These are phyloP conservation scores for Cryphonectria radicalis DNA, from an alignment of 2,329 filamentous ascomycete genomes.

Conservation along the genomic window DNA sequence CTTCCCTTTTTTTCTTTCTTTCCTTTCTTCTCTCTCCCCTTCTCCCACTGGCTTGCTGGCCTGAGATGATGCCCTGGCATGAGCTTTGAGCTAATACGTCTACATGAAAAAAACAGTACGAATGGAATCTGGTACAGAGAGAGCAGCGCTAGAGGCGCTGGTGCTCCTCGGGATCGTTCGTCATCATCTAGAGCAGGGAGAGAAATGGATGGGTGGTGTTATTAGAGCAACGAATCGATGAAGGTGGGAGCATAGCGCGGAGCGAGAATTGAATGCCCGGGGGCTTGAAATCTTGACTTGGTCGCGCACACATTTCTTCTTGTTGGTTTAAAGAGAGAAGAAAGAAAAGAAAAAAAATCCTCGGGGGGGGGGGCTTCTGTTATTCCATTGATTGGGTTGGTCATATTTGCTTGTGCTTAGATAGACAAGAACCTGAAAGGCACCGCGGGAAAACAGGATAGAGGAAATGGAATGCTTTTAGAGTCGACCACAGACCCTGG, in stretches of 20 bases:
- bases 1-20: neutral
- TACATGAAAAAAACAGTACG: conserved; percentile 50
- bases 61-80: neutral
- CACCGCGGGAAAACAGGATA: neutral
- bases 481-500: neutral
- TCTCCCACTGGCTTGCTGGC: neutral
- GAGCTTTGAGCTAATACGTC: neutral
- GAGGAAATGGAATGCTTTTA: neutral
- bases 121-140: conserved; percentile 64
- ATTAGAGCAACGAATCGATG: neutral
- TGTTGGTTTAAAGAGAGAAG: conserved; percentile 4
- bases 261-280: conserved; percentile 3
- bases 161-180: conserved; percentile 6
- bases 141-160: conserved; percentile 50
- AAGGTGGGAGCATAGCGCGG: conserved; percentile 3
- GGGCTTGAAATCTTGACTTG: neutral
- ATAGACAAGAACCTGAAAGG: conserved; percentile 2
- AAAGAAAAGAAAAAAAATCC: neutral
- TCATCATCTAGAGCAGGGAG: conserved; percentile 7
- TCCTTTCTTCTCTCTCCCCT: too few relatives aligned
- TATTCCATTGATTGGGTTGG: neutral
- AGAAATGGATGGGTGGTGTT: neutral
- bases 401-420: neutral
- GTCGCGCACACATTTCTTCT: neutral
- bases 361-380: neutral